These are phyloP conservation scores for Fraxinus albicans DNA, from an alignment of 305 asterid species.

Conservation along the genomic window DNA sequence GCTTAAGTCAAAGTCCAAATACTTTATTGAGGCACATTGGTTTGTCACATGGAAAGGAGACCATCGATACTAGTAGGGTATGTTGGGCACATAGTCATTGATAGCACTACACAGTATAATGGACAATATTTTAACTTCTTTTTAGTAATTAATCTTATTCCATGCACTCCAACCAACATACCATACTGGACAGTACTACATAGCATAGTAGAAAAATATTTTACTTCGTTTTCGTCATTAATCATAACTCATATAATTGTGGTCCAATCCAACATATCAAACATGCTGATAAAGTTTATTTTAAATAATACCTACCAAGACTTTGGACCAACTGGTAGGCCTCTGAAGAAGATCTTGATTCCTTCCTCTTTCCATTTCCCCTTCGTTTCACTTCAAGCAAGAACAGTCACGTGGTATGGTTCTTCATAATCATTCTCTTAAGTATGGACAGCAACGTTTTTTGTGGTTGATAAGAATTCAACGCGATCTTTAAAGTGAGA, in stretches of 20 bases:
- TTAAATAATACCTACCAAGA: neutral
- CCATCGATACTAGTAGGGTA: neutral
- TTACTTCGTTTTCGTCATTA: neutral
- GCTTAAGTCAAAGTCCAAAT: neutral
- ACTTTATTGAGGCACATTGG: neutral
- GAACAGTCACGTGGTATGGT: neutral
- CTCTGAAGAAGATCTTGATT: neutral
- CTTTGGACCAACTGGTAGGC: neutral
- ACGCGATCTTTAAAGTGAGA: neutral
- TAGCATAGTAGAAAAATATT: neutral
- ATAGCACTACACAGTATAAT: neutral
- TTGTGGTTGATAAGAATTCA: neutral
- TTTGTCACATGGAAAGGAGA: neutral
- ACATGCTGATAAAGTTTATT: neutral
- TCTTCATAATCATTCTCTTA: neutral
- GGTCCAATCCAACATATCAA: neutral
- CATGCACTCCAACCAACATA: neutral
- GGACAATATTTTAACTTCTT: neutral
- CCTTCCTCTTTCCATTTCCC: neutral
- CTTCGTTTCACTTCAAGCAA: neutral
- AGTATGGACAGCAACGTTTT: neutral
- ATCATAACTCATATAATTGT: neutral
- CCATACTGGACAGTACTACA: neutral
- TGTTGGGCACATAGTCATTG: neutral
- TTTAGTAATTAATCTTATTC: neutral